Percentiles rank a stretch among this genome's conserved stretches.
These are phyloP conservation scores for Nicotiana otophora DNA, from an alignment of 257 asterid genomes.

Conservation along the genomic window DNA sequence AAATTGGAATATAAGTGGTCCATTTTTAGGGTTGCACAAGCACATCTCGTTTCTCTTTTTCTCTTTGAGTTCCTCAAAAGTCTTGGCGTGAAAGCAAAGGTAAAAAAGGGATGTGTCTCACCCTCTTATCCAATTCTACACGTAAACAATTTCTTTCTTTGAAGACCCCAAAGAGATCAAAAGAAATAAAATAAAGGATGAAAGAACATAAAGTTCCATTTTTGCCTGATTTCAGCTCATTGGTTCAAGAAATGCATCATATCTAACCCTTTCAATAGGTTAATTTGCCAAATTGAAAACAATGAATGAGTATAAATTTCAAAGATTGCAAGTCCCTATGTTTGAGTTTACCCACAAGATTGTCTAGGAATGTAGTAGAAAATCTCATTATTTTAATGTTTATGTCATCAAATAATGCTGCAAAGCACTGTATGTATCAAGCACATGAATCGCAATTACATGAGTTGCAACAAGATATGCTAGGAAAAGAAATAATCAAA, in stretches of 20 bases:
- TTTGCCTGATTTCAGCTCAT: not conserved
- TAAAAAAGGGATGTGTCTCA: not conserved
- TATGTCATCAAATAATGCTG: conserved; percentile 6
- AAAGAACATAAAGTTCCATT: not conserved
- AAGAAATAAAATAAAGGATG: too few relatives aligned
- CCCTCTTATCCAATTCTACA: not conserved
- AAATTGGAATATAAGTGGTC: conserved; percentile 22
- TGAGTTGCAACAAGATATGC: not conserved
- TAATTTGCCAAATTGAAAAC: not conserved
- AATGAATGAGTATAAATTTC: not conserved
- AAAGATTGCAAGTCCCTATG: conserved; percentile 32
- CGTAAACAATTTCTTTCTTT: not conserved
- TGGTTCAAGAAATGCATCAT: not conserved
- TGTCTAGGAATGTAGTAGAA: conserved; percentile 23
- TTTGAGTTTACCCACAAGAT: conserved; percentile 31
- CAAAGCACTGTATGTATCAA: not conserved
- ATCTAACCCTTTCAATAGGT: not conserved
- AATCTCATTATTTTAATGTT: conserved; percentile 5
- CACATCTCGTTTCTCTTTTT: conserved; percentile 6
- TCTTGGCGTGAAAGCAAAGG: conserved; percentile 47
- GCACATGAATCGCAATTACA: not conserved
- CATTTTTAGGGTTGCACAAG: conserved; percentile 35
- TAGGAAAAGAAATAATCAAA: conserved; percentile 25
- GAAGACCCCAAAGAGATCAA: not conserved
- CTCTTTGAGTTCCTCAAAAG: conserved; percentile 17